Evolutionary conservation across 2,329 filamentous ascomycete species (phyloP), one percentile per base, ranked within the genome.

Genomic region (Ophiosphaerella narmari): DNA sequence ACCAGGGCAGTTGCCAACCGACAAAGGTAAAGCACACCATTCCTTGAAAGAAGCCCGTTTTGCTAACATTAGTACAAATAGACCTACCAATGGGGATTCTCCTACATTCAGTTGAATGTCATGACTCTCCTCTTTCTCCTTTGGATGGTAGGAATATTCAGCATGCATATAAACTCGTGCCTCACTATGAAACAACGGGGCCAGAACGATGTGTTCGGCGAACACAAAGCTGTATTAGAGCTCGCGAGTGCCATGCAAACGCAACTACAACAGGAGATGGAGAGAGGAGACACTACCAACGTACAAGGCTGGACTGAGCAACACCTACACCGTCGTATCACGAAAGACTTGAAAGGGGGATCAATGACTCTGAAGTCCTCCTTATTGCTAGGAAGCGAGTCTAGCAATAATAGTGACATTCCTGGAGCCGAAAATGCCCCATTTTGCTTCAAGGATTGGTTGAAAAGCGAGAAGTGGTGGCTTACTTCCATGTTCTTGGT

Each of bases 51-150:
- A 42, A 29, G 16, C 41, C 18, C 8, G 36, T 18, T 21, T 36
- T 46, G 31, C 31, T 5, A 24, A 8, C 7, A 12, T 12, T 1
- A 31, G 33, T 16, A 11, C 13, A 13, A 24, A 21, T 33, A 57
- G 56, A 49, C 13, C 7, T 63, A 63, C 31, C 24, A 60, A 41
- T 65, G 60, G 61, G 61, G 61, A 8, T 65, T 65, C 36, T 63
- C 60, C 9, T 63, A 58, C 33, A 16, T 65, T 7, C 54, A 62
- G 24, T 47, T 65, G 5, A 46, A 36, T 31, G 35, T 62, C 33
- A 49, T 44, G 31, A 29, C 55, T 9, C 32, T 56, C 2, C 32
- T 60, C 2, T 36, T 57, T 2, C 34, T 50, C 9, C 5, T 54
- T 21, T 64, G 61, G 59, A 60, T 53, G 1, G 7, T 50, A 1